phyloP scores from a whole-genome alignment of 1,139 yeast species.

The Saccharomyces hybrid region DNA sequence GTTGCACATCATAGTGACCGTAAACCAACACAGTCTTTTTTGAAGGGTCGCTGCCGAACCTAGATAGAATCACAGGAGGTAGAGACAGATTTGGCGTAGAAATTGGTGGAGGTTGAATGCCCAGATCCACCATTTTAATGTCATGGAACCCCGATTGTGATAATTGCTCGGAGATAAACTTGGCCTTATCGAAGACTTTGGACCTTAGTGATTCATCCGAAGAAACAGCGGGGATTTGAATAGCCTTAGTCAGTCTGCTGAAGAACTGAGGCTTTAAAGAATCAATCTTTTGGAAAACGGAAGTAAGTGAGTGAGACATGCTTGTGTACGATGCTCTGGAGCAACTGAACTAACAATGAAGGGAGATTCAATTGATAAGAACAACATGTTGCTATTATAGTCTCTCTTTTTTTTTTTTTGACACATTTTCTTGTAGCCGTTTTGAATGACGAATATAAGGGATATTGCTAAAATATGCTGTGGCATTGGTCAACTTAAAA shows the following conservation, averaged over 20 bases:
- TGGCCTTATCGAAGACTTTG: constrained; percentile 76
- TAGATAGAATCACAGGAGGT: constrained; percentile 89
- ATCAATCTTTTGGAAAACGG: constrained; percentile 50
- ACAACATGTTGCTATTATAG: background rate
- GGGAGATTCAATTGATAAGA: background rate
- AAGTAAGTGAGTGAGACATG: background rate
- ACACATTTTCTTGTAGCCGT: background rate
- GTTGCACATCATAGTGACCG: constrained; percentile 98
- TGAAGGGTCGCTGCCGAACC: constrained; percentile 79
- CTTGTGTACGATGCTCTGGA: background rate
- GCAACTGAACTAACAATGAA: background rate
- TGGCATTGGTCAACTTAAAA: constrained; percentile 2
- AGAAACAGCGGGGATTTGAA: constrained; percentile 91
- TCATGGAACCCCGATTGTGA: constrained; percentile 68
- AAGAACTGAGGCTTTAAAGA: constrained; percentile 65
- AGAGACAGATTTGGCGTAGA: constrained; percentile 54
- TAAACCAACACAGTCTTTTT: constrained; percentile 78
- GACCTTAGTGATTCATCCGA: constrained; percentile 84
- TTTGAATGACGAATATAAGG: background rate
- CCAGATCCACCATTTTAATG: constrained; percentile 73
- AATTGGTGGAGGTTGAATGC: constrained; percentile 84
- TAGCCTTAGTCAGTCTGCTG: constrained; percentile 65
- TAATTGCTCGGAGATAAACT: constrained; percentile 67
- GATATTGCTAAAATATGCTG: background rate
- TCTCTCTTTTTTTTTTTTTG: background rate